Evolutionary conservation across 208 protist species (phyloP).

Genomic region (Endotrypanum monterogeii): DNA sequence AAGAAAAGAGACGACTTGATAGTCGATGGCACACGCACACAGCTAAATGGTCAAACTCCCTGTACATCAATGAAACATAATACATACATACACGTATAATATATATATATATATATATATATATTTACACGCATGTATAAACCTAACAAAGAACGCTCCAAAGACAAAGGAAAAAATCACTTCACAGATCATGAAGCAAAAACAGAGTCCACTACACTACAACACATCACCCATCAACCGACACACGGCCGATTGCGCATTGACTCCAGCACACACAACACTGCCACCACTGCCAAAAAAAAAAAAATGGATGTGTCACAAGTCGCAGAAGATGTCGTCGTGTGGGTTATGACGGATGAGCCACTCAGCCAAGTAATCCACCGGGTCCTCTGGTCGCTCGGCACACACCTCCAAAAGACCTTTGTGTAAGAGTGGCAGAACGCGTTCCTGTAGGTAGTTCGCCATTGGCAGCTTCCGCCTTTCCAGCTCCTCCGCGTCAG

Average conservation of each 20-base stretch:
- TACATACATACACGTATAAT: not conserved
- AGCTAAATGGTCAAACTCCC: not conserved
- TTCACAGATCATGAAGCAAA: not conserved
- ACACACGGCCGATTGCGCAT: not conserved
- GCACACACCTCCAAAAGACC: conserved; percentile 94
- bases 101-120: not conserved
- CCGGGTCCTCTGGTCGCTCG: conserved; percentile 90
- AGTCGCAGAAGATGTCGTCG: conserved; percentile 79
- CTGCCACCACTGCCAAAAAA: not conserved
- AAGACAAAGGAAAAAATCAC: no score
- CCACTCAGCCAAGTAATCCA: conserved; percentile 95
- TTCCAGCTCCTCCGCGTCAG: conserved; percentile 87
- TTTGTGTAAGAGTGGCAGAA: conserved; percentile 93
- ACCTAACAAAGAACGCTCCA: no score
- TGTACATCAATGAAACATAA: not conserved
- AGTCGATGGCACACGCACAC: not conserved
- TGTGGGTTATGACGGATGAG: conserved; percentile 91
- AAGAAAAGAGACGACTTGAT: no score
- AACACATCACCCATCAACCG: no score
- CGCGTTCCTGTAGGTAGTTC: conserved; percentile 89
- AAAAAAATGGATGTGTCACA: not conserved
- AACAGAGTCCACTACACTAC: no score
- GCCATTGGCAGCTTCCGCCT: conserved; percentile 80
- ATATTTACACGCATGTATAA: no score
- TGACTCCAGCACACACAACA: not conserved